Percentiles rank a stretch among this genome's conserved stretches.
These are phyloP conservation scores for Leptomonas seymouri DNA, from an alignment of 208 protist species.

Conservation along the genomic window DNA sequence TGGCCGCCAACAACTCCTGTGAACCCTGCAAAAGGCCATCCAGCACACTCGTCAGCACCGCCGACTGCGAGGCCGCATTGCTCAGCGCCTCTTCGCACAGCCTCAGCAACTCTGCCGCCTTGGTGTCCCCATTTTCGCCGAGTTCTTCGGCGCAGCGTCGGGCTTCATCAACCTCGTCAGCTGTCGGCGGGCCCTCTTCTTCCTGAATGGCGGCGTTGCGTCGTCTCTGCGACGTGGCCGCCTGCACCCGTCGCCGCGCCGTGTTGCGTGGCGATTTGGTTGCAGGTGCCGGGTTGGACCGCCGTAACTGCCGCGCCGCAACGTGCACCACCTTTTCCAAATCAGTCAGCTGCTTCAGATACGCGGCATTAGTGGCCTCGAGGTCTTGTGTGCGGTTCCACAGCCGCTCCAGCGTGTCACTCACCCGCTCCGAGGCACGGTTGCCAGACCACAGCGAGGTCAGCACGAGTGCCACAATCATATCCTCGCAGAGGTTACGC, in stretches of 20 bases:
- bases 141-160: slow-evolving; percentile 22
- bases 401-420: slow-evolving; percentile 43
- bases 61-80: slow-evolving; percentile 14
- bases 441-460: slow-evolving; percentile 47
- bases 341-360: slow-evolving; percentile 18
- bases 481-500: slow-evolving; percentile 46
- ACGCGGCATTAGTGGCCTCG: slow-evolving; percentile 14
- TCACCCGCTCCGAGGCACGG: slow-evolving; percentile 39
- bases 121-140: slow-evolving; percentile 16
- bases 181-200: slow-evolving; percentile 4
- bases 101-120: slow-evolving; percentile 16
- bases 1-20: slow-evolving; percentile 9
- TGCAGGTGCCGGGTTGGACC: neutral
- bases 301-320: slow-evolving; percentile 16
- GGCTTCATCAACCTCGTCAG: slow-evolving; percentile 13
- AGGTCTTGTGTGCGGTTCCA: slow-evolving; percentile 33
- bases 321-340: slow-evolving; percentile 24
- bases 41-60: slow-evolving; percentile 31
- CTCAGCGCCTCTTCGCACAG: slow-evolving; percentile 9
- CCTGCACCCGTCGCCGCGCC: neutral
- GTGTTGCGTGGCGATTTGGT: neutral
- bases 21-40: slow-evolving; percentile 25
- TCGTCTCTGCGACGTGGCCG: slow-evolving; percentile 8
- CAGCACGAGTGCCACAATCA: slow-evolving; percentile 48
- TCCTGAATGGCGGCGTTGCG: neutral